Evolutionary conservation across 352 stramenopile species (phyloP), one percentile per base, ranked within the genome.

Genomic region (Thalassiosira ordinaria): DNA sequence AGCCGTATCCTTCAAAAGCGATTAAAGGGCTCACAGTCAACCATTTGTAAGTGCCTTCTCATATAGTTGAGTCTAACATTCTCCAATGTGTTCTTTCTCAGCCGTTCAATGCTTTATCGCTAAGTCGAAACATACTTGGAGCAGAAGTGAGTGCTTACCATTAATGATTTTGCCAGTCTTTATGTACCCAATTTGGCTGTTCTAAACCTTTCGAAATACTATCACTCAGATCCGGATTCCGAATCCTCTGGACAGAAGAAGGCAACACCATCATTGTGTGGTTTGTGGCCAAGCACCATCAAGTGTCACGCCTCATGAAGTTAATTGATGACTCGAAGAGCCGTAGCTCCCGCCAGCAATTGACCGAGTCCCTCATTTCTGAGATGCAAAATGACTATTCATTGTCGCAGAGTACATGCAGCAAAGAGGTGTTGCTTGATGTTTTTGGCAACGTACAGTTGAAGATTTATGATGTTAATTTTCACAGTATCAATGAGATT

Each of bases 301-400:
- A 59, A 37, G 84, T 92, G 0, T 87, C 80, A 8, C 77, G 84
- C 1, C 63, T 85, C 0, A 78, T 84, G 56, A 67, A 69, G 37
- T 41, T 89, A 16, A 92, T 92, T 68, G 86, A 89, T 55, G 81
- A 90, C 55, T 35, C 83, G n/a, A 78, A 88, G 74, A 87, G 65
- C 35, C 51, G 86, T 16, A 87, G 56, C 55, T 47, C 71, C 22
- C 59, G 81, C 2, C 65, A 89, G 51, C 44, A 74, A 26, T 41
- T 79, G 31, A 57, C 73, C 13, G 27, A 49, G 37, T 47, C 13
- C 9, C 53, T 75, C 24, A 26, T 78, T 16, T 27, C 74, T 16
- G 52, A 69, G 18, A 11, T 83, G 7, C n/a, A 72, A 14, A 24
- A 57, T 33, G 20, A 66, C 27, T 16, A 33, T 6, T 0, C 24